A percentile compares a stretch with the other conserved stretches of the same genome.
Evolutionary conservation across 371 early-diverging fungal species (phyloP).

Genomic region (Dinochytrium kinnereticum): DNA sequence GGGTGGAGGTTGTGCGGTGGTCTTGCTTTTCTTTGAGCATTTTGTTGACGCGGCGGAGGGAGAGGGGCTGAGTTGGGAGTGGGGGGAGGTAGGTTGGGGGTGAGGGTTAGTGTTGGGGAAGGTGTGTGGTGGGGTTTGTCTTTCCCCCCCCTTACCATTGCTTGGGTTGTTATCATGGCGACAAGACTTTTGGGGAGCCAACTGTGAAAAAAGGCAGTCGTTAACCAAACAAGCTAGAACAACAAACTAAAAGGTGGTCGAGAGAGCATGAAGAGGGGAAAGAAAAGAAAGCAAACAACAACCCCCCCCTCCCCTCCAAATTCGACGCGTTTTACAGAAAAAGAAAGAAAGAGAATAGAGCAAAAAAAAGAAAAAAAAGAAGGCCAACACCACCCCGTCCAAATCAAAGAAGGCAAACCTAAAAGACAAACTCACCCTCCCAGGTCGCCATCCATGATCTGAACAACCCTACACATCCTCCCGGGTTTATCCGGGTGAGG

Average conservation of each 20-base stretch:
- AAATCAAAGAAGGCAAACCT: too few relatives aligned
- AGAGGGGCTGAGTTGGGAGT: constrained; percentile 17
- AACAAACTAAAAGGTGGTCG: neutral
- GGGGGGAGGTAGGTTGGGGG: too few relatives aligned
- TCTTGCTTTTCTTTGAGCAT: neutral
- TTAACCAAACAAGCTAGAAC: too few relatives aligned
- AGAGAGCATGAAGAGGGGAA: neutral
- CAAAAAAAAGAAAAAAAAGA: neutral
- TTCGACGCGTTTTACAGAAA: neutral
- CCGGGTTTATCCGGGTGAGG: constrained; percentile 33
- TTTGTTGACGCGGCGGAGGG: constrained; percentile 23
- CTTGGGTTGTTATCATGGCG: constrained; percentile 43
- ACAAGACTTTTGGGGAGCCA: constrained; percentile 48
- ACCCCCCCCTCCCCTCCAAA: too few relatives aligned
- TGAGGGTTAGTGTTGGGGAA: too few relatives aligned
- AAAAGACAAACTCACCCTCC: constrained; percentile 28
- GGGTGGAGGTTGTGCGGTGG: constrained; percentile 1
- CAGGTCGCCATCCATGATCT: constrained; percentile 52
- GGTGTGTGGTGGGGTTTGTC: too few relatives aligned
- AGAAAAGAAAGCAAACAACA: neutral
- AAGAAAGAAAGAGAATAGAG: neutral
- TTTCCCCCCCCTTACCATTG: constrained; percentile 16
- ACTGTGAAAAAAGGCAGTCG: too few relatives aligned
- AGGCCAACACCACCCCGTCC: too few relatives aligned
- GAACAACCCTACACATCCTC: constrained; percentile 39